Base-by-base conservation (phyloP, 2,329 filamentous ascomycete genomes). In the Fonsecaea monophora region DNA sequence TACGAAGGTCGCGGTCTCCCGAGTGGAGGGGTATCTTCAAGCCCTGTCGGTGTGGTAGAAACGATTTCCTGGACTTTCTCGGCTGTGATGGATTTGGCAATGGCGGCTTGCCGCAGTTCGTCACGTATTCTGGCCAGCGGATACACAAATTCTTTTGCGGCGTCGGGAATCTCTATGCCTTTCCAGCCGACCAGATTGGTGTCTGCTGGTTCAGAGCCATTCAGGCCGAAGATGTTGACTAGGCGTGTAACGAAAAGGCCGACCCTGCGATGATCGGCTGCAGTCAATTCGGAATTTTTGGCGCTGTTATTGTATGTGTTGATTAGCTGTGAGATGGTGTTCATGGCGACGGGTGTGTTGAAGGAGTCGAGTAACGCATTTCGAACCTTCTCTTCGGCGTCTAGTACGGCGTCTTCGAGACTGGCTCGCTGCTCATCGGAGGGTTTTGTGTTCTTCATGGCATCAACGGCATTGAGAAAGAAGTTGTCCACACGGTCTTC, bases 211-310 rank as follows among this genome's bases (percentile, higher is more conserved):
- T 69, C 64, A 25, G 75, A 72, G 53, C 80, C 80, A 73, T 85
- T 77, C 66, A 97, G 85, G 48, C 94, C 94, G 68, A 97, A 91
- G 68, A 94, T 92, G 67, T 90, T 90, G 15, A 95, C 88, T 66
- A 97, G 90, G 65, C 88, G 88, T 0, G 94, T 97, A 53, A 97
- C 83, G 89, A 91, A 97, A 60, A 86, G 84, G 6, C 90, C 92
- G 62, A 92, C 77, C 10, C 81, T 81, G 54, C 85, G 78, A 2
- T 83, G 81, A 7, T 83, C 81, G 38, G 78, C 75, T 7, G 81
- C 76, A 5, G 84, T 82, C 1, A 87, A 71, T 6, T 77, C 73
- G 5, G 80, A 76, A 60, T 81, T 82, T 61, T 82, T 77, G 15
- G 80, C 78, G 32, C 81, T 82, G 78, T 97, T 61, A 75, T 90